These are phyloP conservation scores for Mercurialis annua DNA, from an alignment of 345 rosid species.

Conservation along the genomic window DNA sequence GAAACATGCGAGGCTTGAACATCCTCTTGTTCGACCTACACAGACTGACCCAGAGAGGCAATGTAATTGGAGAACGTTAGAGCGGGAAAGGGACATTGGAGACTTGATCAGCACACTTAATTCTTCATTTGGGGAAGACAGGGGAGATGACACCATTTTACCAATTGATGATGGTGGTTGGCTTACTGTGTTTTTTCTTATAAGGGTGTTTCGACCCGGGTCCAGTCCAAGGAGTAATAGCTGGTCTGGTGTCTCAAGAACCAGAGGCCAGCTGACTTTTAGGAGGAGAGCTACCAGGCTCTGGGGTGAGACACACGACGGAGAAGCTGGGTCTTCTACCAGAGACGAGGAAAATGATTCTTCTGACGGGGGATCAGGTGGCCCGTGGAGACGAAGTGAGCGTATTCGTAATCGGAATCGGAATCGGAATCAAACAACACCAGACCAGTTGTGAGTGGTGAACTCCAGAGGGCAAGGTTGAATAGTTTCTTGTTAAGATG, in stretches of 20 bases:
- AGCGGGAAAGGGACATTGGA: constrained; percentile 93
- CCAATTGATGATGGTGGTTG: constrained; percentile 69
- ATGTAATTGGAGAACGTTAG: constrained; percentile 90
- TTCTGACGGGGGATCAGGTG: constrained; percentile 53
- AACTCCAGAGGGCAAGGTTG: constrained; percentile 2
- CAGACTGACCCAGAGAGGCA: constrained; percentile 90
- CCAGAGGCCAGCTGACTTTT: constrained; percentile 55
- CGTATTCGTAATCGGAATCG: constrained; percentile 37
- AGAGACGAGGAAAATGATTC: constrained; percentile 68
- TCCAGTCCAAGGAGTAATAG: constrained; percentile 70
- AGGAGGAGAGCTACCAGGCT: constrained; percentile 67
- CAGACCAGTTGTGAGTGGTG: constrained; percentile 41
- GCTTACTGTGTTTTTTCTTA: constrained; percentile 85
- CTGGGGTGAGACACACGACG: constrained; percentile 85
- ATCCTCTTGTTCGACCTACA: constrained; percentile 82
- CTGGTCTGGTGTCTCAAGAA: constrained; percentile 73
- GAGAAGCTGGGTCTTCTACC: constrained; percentile 60
- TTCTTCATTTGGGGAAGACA: constrained; percentile 82
- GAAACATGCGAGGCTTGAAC: constrained; percentile 84
- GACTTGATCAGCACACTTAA: constrained; percentile 89
- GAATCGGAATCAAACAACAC: constrained; percentile 39
- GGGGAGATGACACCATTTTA: constrained; percentile 44
- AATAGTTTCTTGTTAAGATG: constrained; percentile 12
- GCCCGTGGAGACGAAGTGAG: constrained; percentile 38
- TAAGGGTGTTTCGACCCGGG: constrained; percentile 74